A percentile compares a stretch with the other conserved stretches of the same genome.
Conservation (phyloP, 768 basidiomycete genomes). For the Dioszegia crocea region DNA sequence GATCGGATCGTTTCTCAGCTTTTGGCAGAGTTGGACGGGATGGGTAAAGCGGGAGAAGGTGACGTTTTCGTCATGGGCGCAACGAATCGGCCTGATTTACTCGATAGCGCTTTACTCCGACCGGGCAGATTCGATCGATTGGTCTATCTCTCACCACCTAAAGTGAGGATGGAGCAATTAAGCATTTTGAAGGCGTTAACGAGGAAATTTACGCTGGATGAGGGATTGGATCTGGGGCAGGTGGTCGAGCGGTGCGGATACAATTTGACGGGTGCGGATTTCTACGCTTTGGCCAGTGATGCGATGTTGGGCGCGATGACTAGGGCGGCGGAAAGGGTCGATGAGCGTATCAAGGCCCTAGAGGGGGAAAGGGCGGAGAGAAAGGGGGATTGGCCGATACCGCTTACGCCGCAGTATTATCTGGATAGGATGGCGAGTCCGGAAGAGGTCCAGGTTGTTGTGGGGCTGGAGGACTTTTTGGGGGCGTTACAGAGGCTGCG, state of each 20-base stretch:
- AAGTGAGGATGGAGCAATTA: constrained; percentile 75
- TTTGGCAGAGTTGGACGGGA: constrained; percentile 88
- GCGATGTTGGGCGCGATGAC: constrained; percentile 95
- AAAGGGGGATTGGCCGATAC: constrained; percentile 55
- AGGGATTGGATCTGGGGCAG: constrained; percentile 58
- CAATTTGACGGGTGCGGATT: constrained; percentile 95
- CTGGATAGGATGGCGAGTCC: constrained; percentile 72
- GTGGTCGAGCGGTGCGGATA: constrained; percentile 71
- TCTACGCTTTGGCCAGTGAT: constrained; percentile 95
- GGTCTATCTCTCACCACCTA: constrained; percentile 90
- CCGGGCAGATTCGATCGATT: constrained; percentile 94
- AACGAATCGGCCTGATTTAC: constrained; percentile 85
- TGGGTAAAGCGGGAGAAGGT: constrained; percentile 55
- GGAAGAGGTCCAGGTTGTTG: constrained; percentile 69
- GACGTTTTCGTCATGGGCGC: constrained; percentile 88
- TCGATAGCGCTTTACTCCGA: constrained; percentile 82
- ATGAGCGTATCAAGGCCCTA: constrained; percentile 63
- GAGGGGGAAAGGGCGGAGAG: constrained; percentile 5
- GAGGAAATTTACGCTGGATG: constrained; percentile 78
- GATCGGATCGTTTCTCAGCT: constrained; percentile 94
- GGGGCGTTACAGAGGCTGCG: constrained; percentile 60
- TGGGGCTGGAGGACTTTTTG: constrained; percentile 70
- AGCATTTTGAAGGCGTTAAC: constrained; percentile 87
- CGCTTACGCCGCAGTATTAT: constrained; percentile 83
- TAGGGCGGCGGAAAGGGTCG: constrained; percentile 73